phyloP scores from a whole-genome alignment of 1,284 basidiomycete species.

The Sutorius eximius region DNA sequence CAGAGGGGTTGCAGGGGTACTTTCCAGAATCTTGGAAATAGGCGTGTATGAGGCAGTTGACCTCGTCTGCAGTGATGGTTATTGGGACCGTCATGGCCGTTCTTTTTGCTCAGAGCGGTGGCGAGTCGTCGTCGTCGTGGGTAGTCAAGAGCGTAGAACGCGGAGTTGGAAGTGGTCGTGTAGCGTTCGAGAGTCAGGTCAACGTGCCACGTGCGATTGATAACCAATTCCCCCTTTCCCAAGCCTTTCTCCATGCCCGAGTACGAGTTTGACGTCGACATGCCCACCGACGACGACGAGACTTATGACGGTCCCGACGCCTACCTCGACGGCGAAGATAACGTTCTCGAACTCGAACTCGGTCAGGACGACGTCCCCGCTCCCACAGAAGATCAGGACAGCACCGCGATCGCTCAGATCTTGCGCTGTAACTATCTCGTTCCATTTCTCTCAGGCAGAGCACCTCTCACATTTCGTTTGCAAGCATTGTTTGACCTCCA shows the following conservation, averaged over 20 bases:
- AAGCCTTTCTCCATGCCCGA: conserved; percentile 19
- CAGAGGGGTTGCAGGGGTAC: not conserved
- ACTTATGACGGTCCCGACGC: conserved; percentile 33
- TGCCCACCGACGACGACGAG: conserved; percentile 30
- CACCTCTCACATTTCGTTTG: conserved; percentile 4
- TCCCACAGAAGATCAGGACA: conserved; percentile 20
- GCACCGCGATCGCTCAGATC: conserved; percentile 32
- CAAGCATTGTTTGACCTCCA: conserved; percentile 47
- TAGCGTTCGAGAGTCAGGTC: too few species aligned
- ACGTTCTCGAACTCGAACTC: conserved; percentile 28
- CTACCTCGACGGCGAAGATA: conserved; percentile 33
- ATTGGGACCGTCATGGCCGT: conserved; percentile 45
- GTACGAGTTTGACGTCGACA: conserved; percentile 31
- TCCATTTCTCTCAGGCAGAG: not conserved
- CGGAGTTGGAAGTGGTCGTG: conserved; percentile 34
- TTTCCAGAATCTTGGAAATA: conserved; percentile 80
- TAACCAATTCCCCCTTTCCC: conserved; percentile 3
- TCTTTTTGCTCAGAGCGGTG: not conserved
- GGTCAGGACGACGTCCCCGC: conserved; percentile 10
- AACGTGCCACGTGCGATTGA: conserved; percentile 15
- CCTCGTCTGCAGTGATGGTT: conserved; percentile 75
- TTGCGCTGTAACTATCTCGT: conserved; percentile 36
- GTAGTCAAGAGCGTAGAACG: not conserved
- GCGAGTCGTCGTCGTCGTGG: not conserved
- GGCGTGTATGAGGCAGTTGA: conserved; percentile 80